Base-by-base conservation (phyloP, 306 rosid species). In the Begonia loranthoides region DNA sequence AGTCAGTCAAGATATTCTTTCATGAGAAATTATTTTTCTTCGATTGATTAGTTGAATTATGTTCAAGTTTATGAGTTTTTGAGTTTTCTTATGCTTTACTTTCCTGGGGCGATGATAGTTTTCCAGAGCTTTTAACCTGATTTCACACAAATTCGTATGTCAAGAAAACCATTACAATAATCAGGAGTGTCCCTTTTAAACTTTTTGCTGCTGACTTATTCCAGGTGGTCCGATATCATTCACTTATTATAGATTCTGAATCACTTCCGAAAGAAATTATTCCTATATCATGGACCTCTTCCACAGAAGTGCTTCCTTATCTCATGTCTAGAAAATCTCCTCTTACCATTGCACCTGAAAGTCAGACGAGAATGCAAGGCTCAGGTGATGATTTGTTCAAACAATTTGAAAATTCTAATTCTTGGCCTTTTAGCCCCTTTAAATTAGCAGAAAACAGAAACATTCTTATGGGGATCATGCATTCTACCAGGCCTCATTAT, bases 151-250 rank as follows among this genome's bases (percentile, higher is more conserved):
- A 28, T 28, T 28, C 0, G 9, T 28, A 28, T 8, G 9, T 28
- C 36, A 28, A 4, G 36, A 28, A 7, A 28, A 28, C 36, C 36
- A 28, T 28, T 7, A 28, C 36, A 28, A 28, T 28, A 28, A 28
- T 28, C 36, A 28, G 36, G 3, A 2, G 36, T 28, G 36, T 28
- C 9, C 8, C 36, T 7, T 28, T 49, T 12, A 34, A 65, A 48
- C 47, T 54, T 41, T 43, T 11, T n/a, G 49, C 55, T 38, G 64
- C 62, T 63, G 59, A 34, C 64, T 68, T 63, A 56, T 70, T 75
- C 70, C 82, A 90, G 99, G 99, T 86, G 52, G 99, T 92, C 59
- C 76, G 99, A 71, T 90, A 90, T 72, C 99, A 90, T 75, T 90
- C 99, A n/a, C 80, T 90, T 69, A 82, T 86, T 52, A 69, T 90